phyloP scores from a whole-genome alignment of 345 rosid species.

The Aurinia saxatilis region DNA sequence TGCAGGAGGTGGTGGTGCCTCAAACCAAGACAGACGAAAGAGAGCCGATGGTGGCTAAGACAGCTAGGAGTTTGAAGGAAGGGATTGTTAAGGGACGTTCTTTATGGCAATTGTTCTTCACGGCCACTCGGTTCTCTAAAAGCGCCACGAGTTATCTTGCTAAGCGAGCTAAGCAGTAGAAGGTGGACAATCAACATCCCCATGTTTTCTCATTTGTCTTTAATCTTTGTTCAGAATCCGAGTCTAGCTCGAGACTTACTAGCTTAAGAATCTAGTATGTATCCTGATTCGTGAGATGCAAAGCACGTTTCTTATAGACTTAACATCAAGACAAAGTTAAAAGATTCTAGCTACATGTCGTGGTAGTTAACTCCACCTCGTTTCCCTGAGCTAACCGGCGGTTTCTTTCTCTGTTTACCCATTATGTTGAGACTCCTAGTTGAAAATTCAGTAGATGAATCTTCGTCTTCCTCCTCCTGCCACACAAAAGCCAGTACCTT shows the following conservation, averaged over 20 bases:
- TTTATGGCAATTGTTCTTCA: constrained; percentile 41
- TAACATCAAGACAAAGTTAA: background rate
- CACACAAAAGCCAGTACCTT: background rate
- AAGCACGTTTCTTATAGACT: background rate
- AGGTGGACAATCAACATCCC: background rate
- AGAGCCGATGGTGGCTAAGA: constrained; percentile 51
- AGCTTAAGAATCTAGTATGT: constrained; percentile 18
- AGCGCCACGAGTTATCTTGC: constrained; percentile 38
- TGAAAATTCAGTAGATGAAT: constrained; percentile 3
- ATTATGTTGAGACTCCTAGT: constrained; percentile 4
- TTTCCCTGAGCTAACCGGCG: constrained; percentile 12
- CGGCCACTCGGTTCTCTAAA: constrained; percentile 42
- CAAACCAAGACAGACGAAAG: constrained; percentile 31
- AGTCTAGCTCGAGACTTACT: constrained; percentile 2
- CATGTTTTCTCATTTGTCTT: background rate
- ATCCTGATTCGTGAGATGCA: constrained; percentile 8
- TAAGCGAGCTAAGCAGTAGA: constrained; percentile 38
- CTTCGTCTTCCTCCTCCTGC: constrained; percentile 13
- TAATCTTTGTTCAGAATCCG: background rate
- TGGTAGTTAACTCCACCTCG: constrained; percentile 21
- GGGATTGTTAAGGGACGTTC: constrained; percentile 68
- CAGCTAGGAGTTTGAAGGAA: constrained; percentile 49
- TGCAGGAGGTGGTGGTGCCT: constrained; percentile 48
- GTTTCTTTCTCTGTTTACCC: constrained; percentile 11
- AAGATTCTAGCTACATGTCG: constrained; percentile 16